phyloP scores from a whole-genome alignment of 495 filamentous ascomycete species.

The Aspergillus taichungensis region DNA sequence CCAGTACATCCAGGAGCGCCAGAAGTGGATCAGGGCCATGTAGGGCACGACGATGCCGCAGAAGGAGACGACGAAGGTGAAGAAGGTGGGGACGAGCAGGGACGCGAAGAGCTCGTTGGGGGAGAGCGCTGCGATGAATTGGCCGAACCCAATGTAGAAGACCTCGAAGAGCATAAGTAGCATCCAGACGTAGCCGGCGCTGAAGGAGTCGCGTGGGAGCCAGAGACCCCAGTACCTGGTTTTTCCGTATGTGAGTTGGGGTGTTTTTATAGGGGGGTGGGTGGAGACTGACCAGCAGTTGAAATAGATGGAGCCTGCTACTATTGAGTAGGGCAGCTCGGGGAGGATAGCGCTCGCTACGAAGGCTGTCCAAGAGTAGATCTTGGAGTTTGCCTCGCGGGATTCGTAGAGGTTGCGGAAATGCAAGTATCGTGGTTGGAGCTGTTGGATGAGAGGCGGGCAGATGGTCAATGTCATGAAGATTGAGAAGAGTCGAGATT shows the following conservation, averaged over 20 bases:
- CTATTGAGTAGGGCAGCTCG: constrained; percentile 44
- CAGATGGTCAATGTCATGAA: constrained; percentile 65
- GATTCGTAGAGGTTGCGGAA: constrained; percentile 39
- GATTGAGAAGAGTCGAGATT: constrained; percentile 57
- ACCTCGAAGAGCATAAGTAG: constrained; percentile 60
- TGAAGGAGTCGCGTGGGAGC: constrained; percentile 45
- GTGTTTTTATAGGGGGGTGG: neutral
- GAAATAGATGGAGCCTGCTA: constrained; percentile 45
- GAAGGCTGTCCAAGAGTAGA: constrained; percentile 46
- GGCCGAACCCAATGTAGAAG: constrained; percentile 65
- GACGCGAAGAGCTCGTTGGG: constrained; percentile 67
- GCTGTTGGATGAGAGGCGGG: constrained; percentile 53
- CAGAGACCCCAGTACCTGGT: constrained; percentile 44
- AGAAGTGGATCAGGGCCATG: constrained; percentile 46
- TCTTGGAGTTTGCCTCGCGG: constrained; percentile 42
- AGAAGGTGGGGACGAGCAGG: constrained; percentile 57
- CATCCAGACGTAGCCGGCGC: constrained; percentile 48
- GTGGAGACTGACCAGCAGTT: constrained; percentile 44
- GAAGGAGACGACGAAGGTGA: constrained; percentile 55
- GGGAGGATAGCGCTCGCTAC: constrained; percentile 39
- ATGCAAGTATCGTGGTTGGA: constrained; percentile 41
- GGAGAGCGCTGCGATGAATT: constrained; percentile 64
- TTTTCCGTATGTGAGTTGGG: neutral
- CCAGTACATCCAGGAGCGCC: constrained; percentile 62
- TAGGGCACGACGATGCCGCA: constrained; percentile 56